phyloP scores from a whole-genome alignment of 2,329 filamentous ascomycete genomes.

The Alternaria alternata region DNA sequence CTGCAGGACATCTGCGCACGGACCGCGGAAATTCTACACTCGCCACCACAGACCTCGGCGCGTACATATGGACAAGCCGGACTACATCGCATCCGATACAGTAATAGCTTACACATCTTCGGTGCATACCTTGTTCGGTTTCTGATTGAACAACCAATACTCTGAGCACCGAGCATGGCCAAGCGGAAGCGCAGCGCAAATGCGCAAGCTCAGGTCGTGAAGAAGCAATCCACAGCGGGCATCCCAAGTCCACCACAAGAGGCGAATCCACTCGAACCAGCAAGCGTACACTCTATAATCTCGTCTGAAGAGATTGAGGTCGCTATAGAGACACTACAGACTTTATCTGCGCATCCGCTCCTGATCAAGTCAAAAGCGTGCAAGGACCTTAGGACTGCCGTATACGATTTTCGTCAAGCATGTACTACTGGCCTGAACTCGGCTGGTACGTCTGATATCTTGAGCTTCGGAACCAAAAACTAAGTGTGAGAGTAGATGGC shows the following conservation, averaged over 20 bases:
- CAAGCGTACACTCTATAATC: slow-evolving; percentile 62
- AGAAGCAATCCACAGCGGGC: slow-evolving; percentile 31
- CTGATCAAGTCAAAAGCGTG: slow-evolving; percentile 74
- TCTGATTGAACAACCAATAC: background rate
- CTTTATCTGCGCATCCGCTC: slow-evolving; percentile 65
- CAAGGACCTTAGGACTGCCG: slow-evolving; percentile 70
- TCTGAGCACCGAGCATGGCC: slow-evolving; percentile 25
- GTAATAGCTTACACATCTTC: background rate
- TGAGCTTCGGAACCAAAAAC: background rate
- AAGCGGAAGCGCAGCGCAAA: slow-evolving; percentile 42
- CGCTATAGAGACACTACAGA: slow-evolving; percentile 69
- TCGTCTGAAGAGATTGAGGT: slow-evolving; percentile 73
- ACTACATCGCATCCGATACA: background rate
- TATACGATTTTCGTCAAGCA: slow-evolving; percentile 73
- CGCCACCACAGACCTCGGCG: slow-evolving; percentile 8
- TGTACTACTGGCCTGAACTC: slow-evolving; percentile 72
- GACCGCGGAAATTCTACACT: slow-evolving; percentile 12
- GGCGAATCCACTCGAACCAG: slow-evolving; percentile 51
- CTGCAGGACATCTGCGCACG: slow-evolving; percentile 8
- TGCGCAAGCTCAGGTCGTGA: slow-evolving; percentile 28
- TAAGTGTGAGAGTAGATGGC: slow-evolving; percentile 52
- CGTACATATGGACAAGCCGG: background rate
- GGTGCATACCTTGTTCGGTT: background rate
- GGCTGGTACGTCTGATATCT: slow-evolving; percentile 50
- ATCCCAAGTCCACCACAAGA: slow-evolving; percentile 42